Base-by-base conservation (phyloP, 2,329 filamentous ascomycete species). In the Claviceps humidiphila region DNA sequence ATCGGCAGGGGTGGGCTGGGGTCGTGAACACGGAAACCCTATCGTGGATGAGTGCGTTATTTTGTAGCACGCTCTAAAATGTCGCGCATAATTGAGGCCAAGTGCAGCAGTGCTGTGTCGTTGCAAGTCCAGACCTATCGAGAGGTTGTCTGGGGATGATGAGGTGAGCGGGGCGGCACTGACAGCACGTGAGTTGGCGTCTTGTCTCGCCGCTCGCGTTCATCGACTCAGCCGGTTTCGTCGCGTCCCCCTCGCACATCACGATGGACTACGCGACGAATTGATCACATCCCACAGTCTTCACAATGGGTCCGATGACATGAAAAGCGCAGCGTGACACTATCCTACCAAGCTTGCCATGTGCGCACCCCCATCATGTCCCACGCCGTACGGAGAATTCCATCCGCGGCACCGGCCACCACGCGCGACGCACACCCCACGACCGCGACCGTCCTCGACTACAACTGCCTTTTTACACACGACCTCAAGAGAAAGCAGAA, bases 401-500 rank as follows among this genome's bases (percentile, higher is more conserved):
- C 17, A 9, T 44, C 55, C 39, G 24, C 40, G 16, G 22, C 47
- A 2, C 38, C 43, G 11, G 37, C 24, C 11, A 40, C 50, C 2
- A 40, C 47, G 3, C 26, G 46, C 22, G 52, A 45, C 2, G 22
- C 47, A 14, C 49, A 47, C 11, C 56, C 60, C 16, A 59, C 61
- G 3, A 85, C 82, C 20, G 88, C 89, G 2, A 75, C 79, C 0
- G 89, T 96, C 41, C 73, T 86, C 62, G 89, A 94, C 62, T 94
- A 85, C 66, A 77, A 80, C 56, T 96, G 90, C 65, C 81, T 96
- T 4, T 96, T 87, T 68, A 94, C 89, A 2, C 81, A 87, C 63
- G 90, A 96, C 63, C 66, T 95, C 43, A 81, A 82, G 50, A 82
- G 87, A 52, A 96, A 96, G 70, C 83, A 88, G 59, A 96, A 96